Evolutionary conservation across 257 asterid species (phyloP), one percentile per base, ranked within the genome.

Genomic region (Nicotiana obtusifolia): DNA sequence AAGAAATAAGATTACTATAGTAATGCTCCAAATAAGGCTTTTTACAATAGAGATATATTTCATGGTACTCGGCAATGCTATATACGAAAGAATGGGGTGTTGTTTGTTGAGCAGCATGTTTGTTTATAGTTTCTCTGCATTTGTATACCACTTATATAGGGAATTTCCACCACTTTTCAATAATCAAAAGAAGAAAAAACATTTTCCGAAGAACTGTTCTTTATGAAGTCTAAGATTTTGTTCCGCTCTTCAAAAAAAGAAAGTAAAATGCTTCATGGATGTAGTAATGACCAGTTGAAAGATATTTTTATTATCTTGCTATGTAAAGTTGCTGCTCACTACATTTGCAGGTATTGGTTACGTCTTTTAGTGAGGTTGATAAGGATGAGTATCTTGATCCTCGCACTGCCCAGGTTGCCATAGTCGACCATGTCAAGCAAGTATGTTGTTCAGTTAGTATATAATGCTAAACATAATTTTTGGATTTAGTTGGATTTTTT

Each of bases 391-490:
- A 90, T 87, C 86, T 95, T 87, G 99, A 95, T 87, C 99, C 98
- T 13, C 88, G 94, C 88, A 94, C 97, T 77, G 95, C 98, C 81
- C 97, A 93, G 86, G 97, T 95, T 85, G 97, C 95, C 20, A 91
- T 85, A 57, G 90, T 95, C 84, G 95, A 95, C 89, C 99, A 95
- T 87, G 92, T 92, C 85, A 95, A 92, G 86, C 98, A 95, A 92
- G 98, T 94, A 81, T 66, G 68, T 86, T 77, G 53, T 54, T 64
- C 22, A 62, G 30, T 80, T 35, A 22, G 65, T 62, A 14, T 81
- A 68, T 15, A 52, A 78, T 78, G 44, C 59, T 15, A 80, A 79
- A 80, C 28, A 81, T 77, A 24, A 66, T 60, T n/a, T 20, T 69
- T 78, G 76, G 22, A 62, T 44, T 41, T 66, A 57, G 81, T 78